Conservation (phyloP, 805 yeast species). For the Blastobotrys robertii region DNA sequence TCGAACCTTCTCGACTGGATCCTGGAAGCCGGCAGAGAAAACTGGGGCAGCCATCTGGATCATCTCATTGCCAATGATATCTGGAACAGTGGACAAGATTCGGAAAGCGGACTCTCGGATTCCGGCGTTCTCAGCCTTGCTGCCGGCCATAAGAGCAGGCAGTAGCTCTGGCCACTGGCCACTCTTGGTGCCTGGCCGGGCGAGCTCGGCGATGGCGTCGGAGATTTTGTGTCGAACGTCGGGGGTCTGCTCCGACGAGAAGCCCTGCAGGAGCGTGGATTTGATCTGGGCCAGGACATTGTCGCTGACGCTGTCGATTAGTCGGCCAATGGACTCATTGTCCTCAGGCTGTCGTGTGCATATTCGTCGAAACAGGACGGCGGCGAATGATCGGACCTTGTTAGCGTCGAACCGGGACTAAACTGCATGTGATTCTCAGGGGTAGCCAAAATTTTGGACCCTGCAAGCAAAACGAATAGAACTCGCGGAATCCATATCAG, state of each 20-base stretch:
- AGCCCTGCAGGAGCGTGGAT: conserved; percentile 59
- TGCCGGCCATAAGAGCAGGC: conserved; percentile 63
- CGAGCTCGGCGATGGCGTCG: conserved; percentile 90
- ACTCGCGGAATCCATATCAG: too few species aligned
- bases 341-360: conserved; percentile 71
- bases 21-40: conserved; percentile 74
- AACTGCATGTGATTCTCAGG: too few species aligned
- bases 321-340: conserved; percentile 54
- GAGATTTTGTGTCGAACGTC: conserved; percentile 84
- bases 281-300: conserved; percentile 56
- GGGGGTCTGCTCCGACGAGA: conserved; percentile 50
- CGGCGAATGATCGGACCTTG: conserved; percentile 50
- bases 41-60: conserved; percentile 48
- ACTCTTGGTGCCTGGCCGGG: conserved; percentile 36
- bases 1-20: conserved; percentile 70
- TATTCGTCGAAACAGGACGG: conserved; percentile 82
- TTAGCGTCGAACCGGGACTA: background rate
- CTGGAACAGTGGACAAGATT: conserved; percentile 78
- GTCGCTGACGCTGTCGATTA: conserved; percentile 58
- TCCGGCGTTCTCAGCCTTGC: conserved; percentile 45
- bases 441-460: too few species aligned
- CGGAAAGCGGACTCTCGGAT: conserved; percentile 88
- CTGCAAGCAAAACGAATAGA: too few species aligned
- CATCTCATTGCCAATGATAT: conserved; percentile 52
- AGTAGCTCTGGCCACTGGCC: conserved; percentile 74